A percentile compares a stretch with the other conserved stretches of the same genome.
Conservation (phyloP, 495 filamentous ascomycete species). For the Paragyromitra xinjiangensis region DNA sequence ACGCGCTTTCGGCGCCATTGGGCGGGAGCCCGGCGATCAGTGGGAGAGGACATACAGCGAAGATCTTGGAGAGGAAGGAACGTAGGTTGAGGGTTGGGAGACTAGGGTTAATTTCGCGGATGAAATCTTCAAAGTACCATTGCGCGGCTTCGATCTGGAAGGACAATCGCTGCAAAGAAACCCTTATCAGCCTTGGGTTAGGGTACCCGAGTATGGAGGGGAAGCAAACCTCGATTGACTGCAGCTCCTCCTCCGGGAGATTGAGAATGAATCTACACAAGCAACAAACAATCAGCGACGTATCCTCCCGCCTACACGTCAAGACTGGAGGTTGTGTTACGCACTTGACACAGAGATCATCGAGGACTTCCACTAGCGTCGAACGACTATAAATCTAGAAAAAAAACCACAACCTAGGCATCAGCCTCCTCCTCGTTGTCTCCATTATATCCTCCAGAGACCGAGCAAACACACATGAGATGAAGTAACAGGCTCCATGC, state of each 20-base stretch:
- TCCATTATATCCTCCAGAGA: background rate
- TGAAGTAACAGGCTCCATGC: slow-evolving; percentile 52
- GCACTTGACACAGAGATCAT: slow-evolving; percentile 58
- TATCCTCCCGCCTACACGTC: background rate
- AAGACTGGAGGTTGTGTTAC: background rate
- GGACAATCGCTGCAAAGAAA: slow-evolving; percentile 72
- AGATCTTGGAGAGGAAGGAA: slow-evolving; percentile 84
- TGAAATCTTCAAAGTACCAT: slow-evolving; percentile 99
- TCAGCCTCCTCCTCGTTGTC: slow-evolving; percentile 39
- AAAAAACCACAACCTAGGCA: slow-evolving; percentile 11
- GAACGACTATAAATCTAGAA: slow-evolving; percentile 56
- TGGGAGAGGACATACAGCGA: slow-evolving; percentile 84
- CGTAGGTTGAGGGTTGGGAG: slow-evolving; percentile 85
- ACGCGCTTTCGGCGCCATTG: slow-evolving; percentile 81
- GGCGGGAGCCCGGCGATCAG: slow-evolving; percentile 66
- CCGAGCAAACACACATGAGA: slow-evolving; percentile 46
- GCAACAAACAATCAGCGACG: slow-evolving; percentile 7
- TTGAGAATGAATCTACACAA: slow-evolving; percentile 84
- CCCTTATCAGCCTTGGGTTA: slow-evolving; percentile 1
- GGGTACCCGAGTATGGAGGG: background rate
- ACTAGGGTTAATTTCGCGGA: slow-evolving; percentile 84
- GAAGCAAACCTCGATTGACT: slow-evolving; percentile 70
- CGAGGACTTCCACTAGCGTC: slow-evolving; percentile 53
- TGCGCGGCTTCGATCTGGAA: slow-evolving; percentile 99
- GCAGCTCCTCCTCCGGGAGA: slow-evolving; percentile 86